Evolutionary conservation across 257 asterid species (phyloP).

Genomic region (Nicotiana knightiana): DNA sequence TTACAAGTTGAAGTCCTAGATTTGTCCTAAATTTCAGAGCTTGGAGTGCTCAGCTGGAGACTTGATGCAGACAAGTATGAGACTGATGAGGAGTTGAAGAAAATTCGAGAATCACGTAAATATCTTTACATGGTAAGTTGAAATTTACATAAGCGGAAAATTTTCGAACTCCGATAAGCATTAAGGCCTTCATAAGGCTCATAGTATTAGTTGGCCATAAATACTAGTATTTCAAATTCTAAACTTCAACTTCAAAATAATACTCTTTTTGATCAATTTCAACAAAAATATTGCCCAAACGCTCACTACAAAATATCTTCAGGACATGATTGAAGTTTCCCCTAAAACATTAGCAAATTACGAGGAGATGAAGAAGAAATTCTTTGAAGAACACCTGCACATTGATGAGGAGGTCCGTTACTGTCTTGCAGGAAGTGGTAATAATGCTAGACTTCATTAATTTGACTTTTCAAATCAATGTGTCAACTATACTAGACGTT

Average conservation of each 20-base stretch:
- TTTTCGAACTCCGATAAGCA: neutral
- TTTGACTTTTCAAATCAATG: neutral
- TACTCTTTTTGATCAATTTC: too few relatives aligned
- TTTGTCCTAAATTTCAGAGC: constrained; percentile 35
- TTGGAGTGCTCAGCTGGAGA: constrained; percentile 91
- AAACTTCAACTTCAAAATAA: too few relatives aligned
- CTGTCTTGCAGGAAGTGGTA: constrained; percentile 88
- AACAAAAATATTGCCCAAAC: neutral
- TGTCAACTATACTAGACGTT: neutral
- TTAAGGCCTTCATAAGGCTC: too few relatives aligned
- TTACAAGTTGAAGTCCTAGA: too few relatives aligned
- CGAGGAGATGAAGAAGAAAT: constrained; percentile 72
- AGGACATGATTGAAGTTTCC: constrained; percentile 84
- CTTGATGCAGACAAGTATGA: constrained; percentile 81
- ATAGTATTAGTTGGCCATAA: too few relatives aligned
- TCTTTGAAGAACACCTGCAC: constrained; percentile 80
- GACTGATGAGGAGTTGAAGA: constrained; percentile 75
- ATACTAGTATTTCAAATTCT: too few relatives aligned
- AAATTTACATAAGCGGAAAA: neutral
- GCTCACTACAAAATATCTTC: neutral
- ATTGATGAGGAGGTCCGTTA: constrained; percentile 95
- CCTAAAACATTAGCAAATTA: constrained; percentile 75
- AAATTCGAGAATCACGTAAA: constrained; percentile 76
- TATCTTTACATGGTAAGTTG: constrained; percentile 66
- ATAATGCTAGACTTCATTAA: constrained; percentile 18